phyloP scores from a whole-genome alignment of 352 stramenopile genomes.

The Pythium oligandrum region DNA sequence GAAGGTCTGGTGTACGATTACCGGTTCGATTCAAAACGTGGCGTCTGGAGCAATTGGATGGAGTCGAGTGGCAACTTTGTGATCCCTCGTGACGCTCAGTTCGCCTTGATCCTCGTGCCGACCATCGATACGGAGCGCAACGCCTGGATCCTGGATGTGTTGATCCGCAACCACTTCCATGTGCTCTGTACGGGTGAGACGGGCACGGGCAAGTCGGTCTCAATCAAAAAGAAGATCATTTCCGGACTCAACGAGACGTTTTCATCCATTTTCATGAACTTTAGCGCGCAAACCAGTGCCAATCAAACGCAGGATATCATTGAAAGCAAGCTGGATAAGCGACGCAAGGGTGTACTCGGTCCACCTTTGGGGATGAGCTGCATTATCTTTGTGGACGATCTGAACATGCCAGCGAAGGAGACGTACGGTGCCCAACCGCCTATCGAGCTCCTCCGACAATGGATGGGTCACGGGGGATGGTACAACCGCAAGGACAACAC shows the following conservation, averaged over 20 bases:
- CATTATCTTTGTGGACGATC: slow-evolving; percentile 92
- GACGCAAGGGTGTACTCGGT: slow-evolving; percentile 89
- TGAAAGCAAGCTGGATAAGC: slow-evolving; percentile 92
- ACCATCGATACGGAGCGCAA: slow-evolving; percentile 93
- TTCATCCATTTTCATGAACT: slow-evolving; percentile 90
- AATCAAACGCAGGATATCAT: slow-evolving; percentile 95
- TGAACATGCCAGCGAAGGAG: slow-evolving; percentile 95
- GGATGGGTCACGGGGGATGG: slow-evolving; percentile 93
- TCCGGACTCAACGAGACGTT: slow-evolving; percentile 75
- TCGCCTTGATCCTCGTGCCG: slow-evolving; percentile 89
- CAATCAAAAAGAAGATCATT: slow-evolving; percentile 91
- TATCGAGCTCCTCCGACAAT: slow-evolving; percentile 91
- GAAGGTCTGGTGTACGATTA: slow-evolving; percentile 89
- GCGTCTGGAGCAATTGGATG: slow-evolving; percentile 82
- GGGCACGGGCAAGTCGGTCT: slow-evolving; percentile 92
- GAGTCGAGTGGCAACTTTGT: slow-evolving; percentile 38
- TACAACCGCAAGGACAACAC: slow-evolving; percentile 93
- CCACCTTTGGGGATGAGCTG: slow-evolving; percentile 87
- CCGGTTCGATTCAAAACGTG: slow-evolving; percentile 81
- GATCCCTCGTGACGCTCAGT: slow-evolving; percentile 71
- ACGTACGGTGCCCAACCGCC: slow-evolving; percentile 92
- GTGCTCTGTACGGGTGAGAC: slow-evolving; percentile 91
- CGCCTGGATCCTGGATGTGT: slow-evolving; percentile 87
- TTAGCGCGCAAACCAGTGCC: slow-evolving; percentile 90
- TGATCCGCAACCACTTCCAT: slow-evolving; percentile 87